phyloP scores from a whole-genome alignment of 345 rosid genomes.

The Arabis hirsuta region DNA sequence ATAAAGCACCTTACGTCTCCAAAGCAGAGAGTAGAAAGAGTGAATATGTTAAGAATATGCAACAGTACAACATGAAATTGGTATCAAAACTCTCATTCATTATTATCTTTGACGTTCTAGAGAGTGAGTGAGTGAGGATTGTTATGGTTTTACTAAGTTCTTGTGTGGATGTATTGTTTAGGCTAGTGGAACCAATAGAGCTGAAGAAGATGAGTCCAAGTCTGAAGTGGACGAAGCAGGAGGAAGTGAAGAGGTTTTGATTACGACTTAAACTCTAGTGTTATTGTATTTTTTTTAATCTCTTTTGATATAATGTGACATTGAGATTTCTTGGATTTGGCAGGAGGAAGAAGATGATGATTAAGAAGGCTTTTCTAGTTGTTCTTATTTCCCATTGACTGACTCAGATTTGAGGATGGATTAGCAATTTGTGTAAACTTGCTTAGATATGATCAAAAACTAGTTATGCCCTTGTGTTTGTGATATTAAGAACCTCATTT shows the following conservation, averaged over 20 bases:
- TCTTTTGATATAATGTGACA: not conserved
- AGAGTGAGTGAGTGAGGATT: not conserved
- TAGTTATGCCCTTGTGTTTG: conserved; percentile 35
- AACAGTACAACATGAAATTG: conserved; percentile 65
- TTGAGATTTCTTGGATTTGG: not conserved
- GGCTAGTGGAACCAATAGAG: conserved; percentile 58
- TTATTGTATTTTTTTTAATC: not conserved
- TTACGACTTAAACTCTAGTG: conserved; percentile 3
- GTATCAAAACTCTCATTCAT: conserved; percentile 38
- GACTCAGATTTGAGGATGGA: conserved; percentile 41
- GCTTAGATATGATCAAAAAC: conserved; percentile 33
- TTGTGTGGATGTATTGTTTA: conserved; percentile 12
- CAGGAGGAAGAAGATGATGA: conserved; percentile 71
- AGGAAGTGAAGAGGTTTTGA: conserved; percentile 60
- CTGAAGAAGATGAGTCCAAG: conserved; percentile 77
- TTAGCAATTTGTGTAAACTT: conserved; percentile 37
- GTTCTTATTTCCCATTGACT: conserved; percentile 25
- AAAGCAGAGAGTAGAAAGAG: conserved; percentile 68
- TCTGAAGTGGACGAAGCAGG: conserved; percentile 75
- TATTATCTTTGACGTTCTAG: conserved; percentile 3
- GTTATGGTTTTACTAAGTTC: not conserved
- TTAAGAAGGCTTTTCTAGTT: conserved; percentile 30
- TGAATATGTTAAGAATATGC: conserved; percentile 66
- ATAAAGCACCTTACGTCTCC: conserved; percentile 62
- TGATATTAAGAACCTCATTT: conserved; percentile 30